These are phyloP conservation scores for Mycena vitilis DNA, from an alignment of 768 basidiomycete genomes.

Conservation along the genomic window DNA sequence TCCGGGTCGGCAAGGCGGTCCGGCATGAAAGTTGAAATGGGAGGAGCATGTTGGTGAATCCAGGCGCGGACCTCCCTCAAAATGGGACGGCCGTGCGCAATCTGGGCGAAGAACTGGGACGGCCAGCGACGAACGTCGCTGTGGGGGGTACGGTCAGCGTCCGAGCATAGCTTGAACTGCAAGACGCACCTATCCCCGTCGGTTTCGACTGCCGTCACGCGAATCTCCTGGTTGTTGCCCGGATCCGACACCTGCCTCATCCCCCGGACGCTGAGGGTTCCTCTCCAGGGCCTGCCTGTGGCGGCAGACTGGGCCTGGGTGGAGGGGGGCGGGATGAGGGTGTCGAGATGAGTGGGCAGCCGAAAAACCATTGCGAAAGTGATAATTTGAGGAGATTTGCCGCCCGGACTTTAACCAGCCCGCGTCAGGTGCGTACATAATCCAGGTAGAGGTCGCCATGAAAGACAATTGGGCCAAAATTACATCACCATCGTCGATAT, in stretches of 20 bases:
- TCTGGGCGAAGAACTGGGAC: conserved; percentile 56
- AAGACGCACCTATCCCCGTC: conserved; percentile 75
- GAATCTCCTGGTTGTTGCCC: conserved; percentile 62
- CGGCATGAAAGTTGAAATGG: conserved; percentile 73
- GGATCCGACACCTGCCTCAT: conserved; percentile 57
- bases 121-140: conserved; percentile 71
- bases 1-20: conserved; percentile 65
- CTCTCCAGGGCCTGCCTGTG: conserved; percentile 66
- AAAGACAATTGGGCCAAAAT: conserved; percentile 12
- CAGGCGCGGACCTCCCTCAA: conserved; percentile 62
- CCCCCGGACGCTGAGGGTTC: conserved; percentile 63
- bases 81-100: conserved; percentile 54
- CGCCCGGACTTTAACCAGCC: conserved; percentile 55
- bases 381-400: conserved; percentile 43
- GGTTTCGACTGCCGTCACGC: conserved; percentile 74
- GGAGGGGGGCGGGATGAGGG: conserved; percentile 66
- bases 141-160: conserved; percentile 31
- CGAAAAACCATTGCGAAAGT: conserved; percentile 66
- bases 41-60: conserved; percentile 58
- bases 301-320: conserved; percentile 50
- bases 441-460: conserved; percentile 25
- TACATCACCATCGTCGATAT: conserved; percentile 20
- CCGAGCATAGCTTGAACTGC: conserved; percentile 35
- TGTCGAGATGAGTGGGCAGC: conserved; percentile 70
- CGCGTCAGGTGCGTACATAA: conserved; percentile 26